Percentiles rank a stretch among this genome's conserved stretches.
phyloP scores from a whole-genome alignment of 2,329 filamentous ascomycete genomes.

The Talaromyces sp. region DNA sequence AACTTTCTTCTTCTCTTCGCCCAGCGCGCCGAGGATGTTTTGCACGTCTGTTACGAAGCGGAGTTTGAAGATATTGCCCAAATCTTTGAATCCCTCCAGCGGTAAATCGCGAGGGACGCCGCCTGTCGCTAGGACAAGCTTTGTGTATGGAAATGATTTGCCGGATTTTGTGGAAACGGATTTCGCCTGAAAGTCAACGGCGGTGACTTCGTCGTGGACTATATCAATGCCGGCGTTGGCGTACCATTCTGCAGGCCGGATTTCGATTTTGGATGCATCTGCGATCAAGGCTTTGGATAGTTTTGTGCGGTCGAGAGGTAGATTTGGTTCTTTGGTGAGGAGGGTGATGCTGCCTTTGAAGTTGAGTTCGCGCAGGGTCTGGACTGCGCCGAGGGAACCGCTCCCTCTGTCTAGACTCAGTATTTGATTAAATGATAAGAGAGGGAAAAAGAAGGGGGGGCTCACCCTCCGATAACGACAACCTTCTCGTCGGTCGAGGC shows the following conservation, averaged over 20 bases:
- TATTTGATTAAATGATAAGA: neutral
- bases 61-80: slow-evolving; percentile 84
- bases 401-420: slow-evolving; percentile 60
- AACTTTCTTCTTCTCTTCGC: slow-evolving; percentile 79
- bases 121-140: slow-evolving; percentile 86
- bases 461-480: slow-evolving; percentile 75
- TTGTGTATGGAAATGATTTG: slow-evolving; percentile 72
- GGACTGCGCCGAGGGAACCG: slow-evolving; percentile 75
- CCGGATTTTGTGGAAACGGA: slow-evolving; percentile 73
- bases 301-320: slow-evolving; percentile 91
- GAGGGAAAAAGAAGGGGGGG: neutral
- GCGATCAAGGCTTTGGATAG: slow-evolving; percentile 89
- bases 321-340: slow-evolving; percentile 78
- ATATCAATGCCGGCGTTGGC: slow-evolving; percentile 59
- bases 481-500: slow-evolving; percentile 59
- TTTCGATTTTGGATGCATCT: slow-evolving; percentile 74
- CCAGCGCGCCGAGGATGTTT: slow-evolving; percentile 74
- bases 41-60: slow-evolving; percentile 75
- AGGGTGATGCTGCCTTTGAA: slow-evolving; percentile 78
- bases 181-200: slow-evolving; percentile 73
- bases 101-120: slow-evolving; percentile 74
- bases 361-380: slow-evolving; percentile 77
- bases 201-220: slow-evolving; percentile 62
- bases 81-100: slow-evolving; percentile 78
- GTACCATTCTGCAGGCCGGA: slow-evolving; percentile 76